Evolutionary conservation across 2,329 filamentous ascomycete genomes (phyloP), one percentile per base, ranked within the genome.

Genomic region (Tympanopsis confertula): DNA sequence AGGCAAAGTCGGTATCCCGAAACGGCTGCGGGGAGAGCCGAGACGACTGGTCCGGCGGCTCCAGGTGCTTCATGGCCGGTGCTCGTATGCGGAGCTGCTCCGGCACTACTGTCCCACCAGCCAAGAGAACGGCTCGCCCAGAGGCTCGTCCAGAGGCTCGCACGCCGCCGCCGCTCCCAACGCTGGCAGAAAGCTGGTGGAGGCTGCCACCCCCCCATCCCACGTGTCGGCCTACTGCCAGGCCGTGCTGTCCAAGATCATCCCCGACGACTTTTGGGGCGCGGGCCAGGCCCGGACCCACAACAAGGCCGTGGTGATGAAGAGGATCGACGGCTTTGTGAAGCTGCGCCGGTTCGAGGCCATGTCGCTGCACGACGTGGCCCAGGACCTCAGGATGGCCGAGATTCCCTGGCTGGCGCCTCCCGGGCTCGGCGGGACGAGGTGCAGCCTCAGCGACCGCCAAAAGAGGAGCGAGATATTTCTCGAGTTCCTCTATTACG

Each of bases 221-320:
- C 69, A 76, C 35, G 83, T 96, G 2, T 94, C 88, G 3, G 81
- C 85, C 1, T 96, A 94, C 51, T 94, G 87, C 54, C 82, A 82
- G 50, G 82, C 86, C 3, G 78, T 81, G 1, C 52, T 95, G 20
- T 64, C 63, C 15, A 82, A 72, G 41, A 62, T 95, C 13, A 70
- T 98, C 19, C 89, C 89, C 1, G 62, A 67, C 32, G 71, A 65
- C 3, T 81, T 94, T 40, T 94, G 84, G 77, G 87, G 88, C 0
- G 46, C 53, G 14, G 72, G 69, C 1, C 53, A 67, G 1, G 56
- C 58, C 0, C 68, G 69, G 24, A 39, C 45, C 4, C 61, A 72
- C 36, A 95, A 95, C 60, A 69, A 73, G 42, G 52, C 54, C 1
- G 50, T 61, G 0, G 57, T 95, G 22, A 61, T 86, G 51, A 67